phyloP scores from a whole-genome alignment of 2,329 filamentous ascomycete species.

The Arthrobotrys pseudoclavata region DNA sequence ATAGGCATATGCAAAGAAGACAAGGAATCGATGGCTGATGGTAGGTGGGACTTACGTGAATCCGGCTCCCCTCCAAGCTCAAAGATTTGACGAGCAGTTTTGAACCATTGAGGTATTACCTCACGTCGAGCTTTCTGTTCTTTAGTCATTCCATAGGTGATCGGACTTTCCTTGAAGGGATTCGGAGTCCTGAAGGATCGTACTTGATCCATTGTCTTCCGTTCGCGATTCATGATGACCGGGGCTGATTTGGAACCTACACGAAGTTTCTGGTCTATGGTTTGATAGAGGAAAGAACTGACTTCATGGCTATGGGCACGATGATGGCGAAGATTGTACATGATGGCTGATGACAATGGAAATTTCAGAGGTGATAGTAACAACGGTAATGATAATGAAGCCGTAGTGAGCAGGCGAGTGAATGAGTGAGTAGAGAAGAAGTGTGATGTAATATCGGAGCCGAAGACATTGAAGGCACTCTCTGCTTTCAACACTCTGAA shows the following conservation, averaged over 20 bases:
- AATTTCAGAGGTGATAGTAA: not conserved
- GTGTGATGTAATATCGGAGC: too few relatives aligned
- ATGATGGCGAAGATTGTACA: not conserved
- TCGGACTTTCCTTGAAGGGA: not conserved
- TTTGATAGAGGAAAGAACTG: not conserved
- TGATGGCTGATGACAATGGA: not conserved
- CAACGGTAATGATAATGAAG: not conserved
- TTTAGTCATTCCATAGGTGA: not conserved
- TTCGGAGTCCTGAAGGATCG: not conserved
- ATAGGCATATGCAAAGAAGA: not conserved
- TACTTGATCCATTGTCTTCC: not conserved
- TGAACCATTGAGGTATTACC: not conserved
- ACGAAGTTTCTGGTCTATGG: conserved; percentile 10
- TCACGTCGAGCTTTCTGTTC: conserved; percentile 2
- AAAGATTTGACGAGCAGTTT: conserved; percentile 5
- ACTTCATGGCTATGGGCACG: not conserved
- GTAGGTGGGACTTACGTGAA: not conserved
- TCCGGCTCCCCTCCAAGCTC: conserved; percentile 18
- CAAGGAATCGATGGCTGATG: not conserved
- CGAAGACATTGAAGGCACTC: too few relatives aligned
- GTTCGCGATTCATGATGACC: conserved; percentile 6
- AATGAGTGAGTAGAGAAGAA: not conserved
- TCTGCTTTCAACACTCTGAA: not conserved
- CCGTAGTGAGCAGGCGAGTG: not conserved
- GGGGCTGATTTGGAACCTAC: not conserved